phyloP scores from a whole-genome alignment of 2,329 filamentous ascomycete species.

The Botrytis cinerea region DNA sequence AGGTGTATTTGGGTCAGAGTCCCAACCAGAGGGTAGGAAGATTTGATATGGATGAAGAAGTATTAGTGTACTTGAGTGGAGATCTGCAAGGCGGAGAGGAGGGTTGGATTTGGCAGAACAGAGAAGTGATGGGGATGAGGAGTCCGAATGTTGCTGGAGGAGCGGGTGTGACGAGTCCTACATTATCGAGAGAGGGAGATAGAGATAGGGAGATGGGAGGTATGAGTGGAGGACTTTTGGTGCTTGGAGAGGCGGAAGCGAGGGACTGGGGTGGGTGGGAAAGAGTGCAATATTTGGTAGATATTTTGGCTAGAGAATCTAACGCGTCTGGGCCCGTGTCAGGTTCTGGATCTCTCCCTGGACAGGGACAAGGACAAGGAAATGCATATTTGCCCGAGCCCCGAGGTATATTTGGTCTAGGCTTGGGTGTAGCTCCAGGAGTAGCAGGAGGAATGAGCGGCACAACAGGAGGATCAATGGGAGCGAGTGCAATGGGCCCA shows the following conservation, averaged over 20 bases:
- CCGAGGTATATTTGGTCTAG: constrained; percentile 3
- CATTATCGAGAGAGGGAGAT: constrained; percentile 32
- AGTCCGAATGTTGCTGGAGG: constrained; percentile 27
- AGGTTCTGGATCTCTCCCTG: neutral
- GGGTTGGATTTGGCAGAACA: constrained; percentile 79
- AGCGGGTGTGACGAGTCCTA: constrained; percentile 27
- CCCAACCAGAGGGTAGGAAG: constrained; percentile 15
- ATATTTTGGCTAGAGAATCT: constrained; percentile 49
- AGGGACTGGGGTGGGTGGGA: constrained; percentile 82
- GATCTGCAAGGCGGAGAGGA: constrained; percentile 82
- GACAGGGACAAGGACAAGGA: neutral
- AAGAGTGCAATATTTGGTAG: constrained; percentile 64
- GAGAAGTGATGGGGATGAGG: constrained; percentile 50
- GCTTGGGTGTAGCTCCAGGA: constrained; percentile 12
- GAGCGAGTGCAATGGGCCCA: neutral
- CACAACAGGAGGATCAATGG: constrained; percentile 6
- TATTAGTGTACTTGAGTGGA: constrained; percentile 81
- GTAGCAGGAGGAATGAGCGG: neutral
- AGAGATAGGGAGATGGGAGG: constrained; percentile 43
- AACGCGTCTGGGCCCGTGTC: constrained; percentile 18
- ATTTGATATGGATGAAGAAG: constrained; percentile 69
- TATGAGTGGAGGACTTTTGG: neutral
- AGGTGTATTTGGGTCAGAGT: constrained; percentile 15
- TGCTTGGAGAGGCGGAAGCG: constrained; percentile 57
- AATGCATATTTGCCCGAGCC: neutral